Evolutionary conservation across 75 land plant genomes (phyloP), one percentile per base, ranked within the genome.

Genomic region (Selaginella tamariscina): DNA sequence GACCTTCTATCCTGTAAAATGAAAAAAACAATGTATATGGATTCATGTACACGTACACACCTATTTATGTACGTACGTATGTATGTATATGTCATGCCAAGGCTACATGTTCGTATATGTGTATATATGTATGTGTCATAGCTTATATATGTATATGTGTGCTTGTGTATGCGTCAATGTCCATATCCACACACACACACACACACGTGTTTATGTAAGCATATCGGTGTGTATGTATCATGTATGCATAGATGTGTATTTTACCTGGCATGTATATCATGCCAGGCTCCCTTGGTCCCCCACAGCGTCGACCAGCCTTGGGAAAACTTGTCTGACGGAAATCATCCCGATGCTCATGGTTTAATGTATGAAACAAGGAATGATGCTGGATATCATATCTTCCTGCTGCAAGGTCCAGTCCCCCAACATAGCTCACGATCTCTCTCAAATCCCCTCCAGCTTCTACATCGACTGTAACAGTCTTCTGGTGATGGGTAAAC

Each of bases 1-100:
- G 62, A n/a, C 62, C 62, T 26, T 59, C 62, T 59, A 59, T 59
- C 62, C 26, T n/a, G n/a, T n/a, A n/a, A n/a, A n/a, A n/a, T n/a
- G n/a, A n/a, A n/a, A n/a, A n/a, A n/a, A n/a, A n/a, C n/a, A n/a
- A n/a, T n/a, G n/a, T n/a, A n/a, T n/a, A n/a, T n/a, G n/a, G n/a
- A n/a, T n/a, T n/a, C n/a, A n/a, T n/a, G n/a, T n/a, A n/a, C n/a
- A n/a, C n/a, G n/a, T n/a, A n/a, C n/a, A n/a, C n/a, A n/a, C n/a
- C n/a, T n/a, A n/a, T n/a, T n/a, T n/a, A n/a, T n/a, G n/a, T n/a
- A n/a, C n/a, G n/a, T n/a, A n/a, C n/a, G n/a, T n/a, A n/a, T n/a
- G n/a, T n/a, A n/a, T n/a, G n/a, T n/a, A n/a, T n/a, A n/a, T n/a
- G n/a, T n/a, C n/a, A n/a, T n/a, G n/a, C n/a, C n/a, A n/a, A n/a